Base-by-base conservation (phyloP, 2,329 filamentous ascomycete genomes). In the Fusarium sp. region DNA sequence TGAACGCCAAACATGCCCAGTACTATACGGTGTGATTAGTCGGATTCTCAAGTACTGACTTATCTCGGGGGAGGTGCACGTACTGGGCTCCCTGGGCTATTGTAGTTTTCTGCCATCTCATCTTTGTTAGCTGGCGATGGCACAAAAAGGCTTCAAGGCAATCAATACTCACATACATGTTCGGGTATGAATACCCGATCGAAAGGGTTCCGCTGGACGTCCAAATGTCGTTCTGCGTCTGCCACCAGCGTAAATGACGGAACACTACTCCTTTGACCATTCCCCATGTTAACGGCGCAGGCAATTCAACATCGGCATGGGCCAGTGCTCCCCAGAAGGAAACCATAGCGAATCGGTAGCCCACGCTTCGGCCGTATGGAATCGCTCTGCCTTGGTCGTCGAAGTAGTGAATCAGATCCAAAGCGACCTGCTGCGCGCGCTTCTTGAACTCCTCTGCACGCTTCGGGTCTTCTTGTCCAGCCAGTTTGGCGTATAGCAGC, bases 331-430 rank as follows among this genome's bases (percentile, higher is more conserved):
- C 88, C 90, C 90, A 93, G 76, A 93, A 93, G 1, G 87, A 89
- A n/a, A 89, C 87, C 87, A 93, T 93, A 44, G 89, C 90, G 73
- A 92, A 93, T n/a, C 90, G 85, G 72, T 94, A 94, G 7, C 89
- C 91, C 45, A 93, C 83, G 48, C 88, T 91, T 43, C 91, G 84
- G 4, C 91, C 91, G 65, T 92, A 94, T 0, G 91, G 90, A 47
- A 92, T 90, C 2, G 88, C 83, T 21, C 89, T 82, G 6, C 87
- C 90, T 71, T 90, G 82, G 9, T 86, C 81, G 67, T 92, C 89
- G 59, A 90, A 92, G 73, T 92, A 93, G 75, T 92, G 88, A 4
- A 88, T 82, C 61, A 93, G 85, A 63, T 93, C 90, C 3, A 88
- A 77, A 0, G 90, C 89, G 60, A 84, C 90, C 54, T 82, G 75